These are phyloP conservation scores for Zymoseptoria passerinii DNA, from an alignment of 2,329 filamentous ascomycete species.

Conservation along the genomic window DNA sequence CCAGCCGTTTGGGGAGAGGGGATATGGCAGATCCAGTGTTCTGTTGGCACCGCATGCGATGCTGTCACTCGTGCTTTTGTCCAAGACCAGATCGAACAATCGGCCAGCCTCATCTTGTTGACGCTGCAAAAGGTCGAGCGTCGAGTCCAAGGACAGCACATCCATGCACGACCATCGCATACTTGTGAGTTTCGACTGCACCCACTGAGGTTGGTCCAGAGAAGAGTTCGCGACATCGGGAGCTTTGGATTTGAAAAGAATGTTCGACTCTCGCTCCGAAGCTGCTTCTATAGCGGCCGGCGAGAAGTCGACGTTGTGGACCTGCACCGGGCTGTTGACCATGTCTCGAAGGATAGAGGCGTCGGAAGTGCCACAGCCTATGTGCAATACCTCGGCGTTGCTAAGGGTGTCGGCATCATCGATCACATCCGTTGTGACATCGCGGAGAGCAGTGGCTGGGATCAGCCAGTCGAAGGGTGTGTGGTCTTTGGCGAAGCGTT, in stretches of 20 bases:
- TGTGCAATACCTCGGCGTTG: conserved; percentile 14
- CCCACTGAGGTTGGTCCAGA: neutral
- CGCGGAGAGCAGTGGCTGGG: conserved; percentile 9
- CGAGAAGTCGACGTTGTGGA: conserved; percentile 18
- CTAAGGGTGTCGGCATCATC: conserved; percentile 6
- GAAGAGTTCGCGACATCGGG: neutral
- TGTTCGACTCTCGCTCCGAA: conserved; percentile 13
- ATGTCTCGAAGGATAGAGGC: conserved; percentile 9
- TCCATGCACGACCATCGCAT: conserved; percentile 18
- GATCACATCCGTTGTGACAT: conserved; percentile 13
- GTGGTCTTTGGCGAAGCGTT: conserved; percentile 12
- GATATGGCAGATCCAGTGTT: conserved; percentile 13
- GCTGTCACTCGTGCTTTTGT: conserved; percentile 19
- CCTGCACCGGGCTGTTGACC: conserved; percentile 11
- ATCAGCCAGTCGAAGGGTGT: conserved; percentile 18
- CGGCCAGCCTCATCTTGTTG: conserved; percentile 2
- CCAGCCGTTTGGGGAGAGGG: conserved; percentile 18
- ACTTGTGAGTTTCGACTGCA: neutral
- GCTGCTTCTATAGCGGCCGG: conserved; percentile 11
- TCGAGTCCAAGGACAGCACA: conserved; percentile 13
- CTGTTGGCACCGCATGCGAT: conserved; percentile 16
- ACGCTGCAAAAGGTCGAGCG: conserved; percentile 10
- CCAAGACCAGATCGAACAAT: conserved; percentile 16
- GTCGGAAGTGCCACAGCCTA: conserved; percentile 17
- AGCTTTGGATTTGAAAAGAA: conserved; percentile 4